Evolutionary conservation across 106 monocot species (phyloP).

Genomic region (Phalaenopsis aphrodite): DNA sequence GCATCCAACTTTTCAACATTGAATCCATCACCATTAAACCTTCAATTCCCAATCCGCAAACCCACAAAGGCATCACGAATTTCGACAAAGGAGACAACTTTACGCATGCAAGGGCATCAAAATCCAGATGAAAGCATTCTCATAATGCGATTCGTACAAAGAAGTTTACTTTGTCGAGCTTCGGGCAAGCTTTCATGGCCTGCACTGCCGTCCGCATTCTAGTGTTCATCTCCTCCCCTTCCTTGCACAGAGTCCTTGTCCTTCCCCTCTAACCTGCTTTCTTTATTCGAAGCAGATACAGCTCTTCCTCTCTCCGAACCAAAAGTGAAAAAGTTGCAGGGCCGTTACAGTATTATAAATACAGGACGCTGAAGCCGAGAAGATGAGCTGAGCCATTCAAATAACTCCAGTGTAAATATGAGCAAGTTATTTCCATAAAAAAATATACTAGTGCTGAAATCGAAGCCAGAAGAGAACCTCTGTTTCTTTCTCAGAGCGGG

Average conservation of each 20-base stretch:
- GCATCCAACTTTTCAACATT: background rate
- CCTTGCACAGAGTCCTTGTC: background rate
- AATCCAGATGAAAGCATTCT: constrained; percentile 5
- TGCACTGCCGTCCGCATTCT: constrained; percentile 23
- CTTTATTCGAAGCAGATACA: background rate
- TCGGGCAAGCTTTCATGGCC: constrained; percentile 34
- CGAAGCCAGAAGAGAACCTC: background rate
- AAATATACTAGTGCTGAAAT: background rate
- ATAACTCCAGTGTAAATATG: background rate
- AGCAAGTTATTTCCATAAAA: background rate
- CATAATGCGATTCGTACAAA: background rate
- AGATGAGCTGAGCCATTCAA: background rate
- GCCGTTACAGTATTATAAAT: constrained; percentile 3
- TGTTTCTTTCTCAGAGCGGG: background rate
- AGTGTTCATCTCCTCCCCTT: constrained; percentile 10
- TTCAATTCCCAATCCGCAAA: no score
- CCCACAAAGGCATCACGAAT: no score
- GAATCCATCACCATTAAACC: no score
- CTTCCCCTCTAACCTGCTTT: constrained; percentile 1
- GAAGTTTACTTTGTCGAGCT: constrained; percentile 45
- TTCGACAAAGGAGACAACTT: no score
- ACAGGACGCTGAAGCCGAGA: background rate
- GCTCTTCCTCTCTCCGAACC: background rate
- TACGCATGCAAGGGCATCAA: background rate
- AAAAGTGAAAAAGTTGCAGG: background rate